Evolutionary conservation across 129 eudicot genomes (phyloP).

Genomic region (Calendula officinalis): DNA sequence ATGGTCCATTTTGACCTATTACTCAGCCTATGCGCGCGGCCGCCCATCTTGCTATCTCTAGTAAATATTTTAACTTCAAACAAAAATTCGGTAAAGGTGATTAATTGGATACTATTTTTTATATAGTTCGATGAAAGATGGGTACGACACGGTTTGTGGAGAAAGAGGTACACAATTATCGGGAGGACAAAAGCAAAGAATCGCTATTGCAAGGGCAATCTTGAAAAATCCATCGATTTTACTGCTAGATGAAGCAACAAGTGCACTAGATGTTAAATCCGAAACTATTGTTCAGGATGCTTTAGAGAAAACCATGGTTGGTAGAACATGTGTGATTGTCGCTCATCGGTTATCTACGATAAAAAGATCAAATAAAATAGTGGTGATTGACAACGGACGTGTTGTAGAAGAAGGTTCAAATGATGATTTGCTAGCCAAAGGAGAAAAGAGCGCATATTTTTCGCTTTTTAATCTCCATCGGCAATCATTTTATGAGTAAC

Average conservation of each 20-base stretch:
- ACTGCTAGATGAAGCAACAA: slow-evolving; percentile 52
- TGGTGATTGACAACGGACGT: slow-evolving; percentile 58
- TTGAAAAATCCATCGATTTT: slow-evolving; percentile 48
- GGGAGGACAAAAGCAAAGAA: slow-evolving; percentile 62
- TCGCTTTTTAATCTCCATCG: slow-evolving; percentile 37
- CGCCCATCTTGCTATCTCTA: background rate
- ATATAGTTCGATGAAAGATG: slow-evolving; percentile 45
- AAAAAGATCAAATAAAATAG: slow-evolving; percentile 45
- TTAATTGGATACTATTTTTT: slow-evolving; percentile 38
- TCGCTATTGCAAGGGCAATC: slow-evolving; percentile 57
- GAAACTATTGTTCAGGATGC: slow-evolving; percentile 45
- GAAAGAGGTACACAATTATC: slow-evolving; percentile 58
- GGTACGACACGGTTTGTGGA: slow-evolving; percentile 53
- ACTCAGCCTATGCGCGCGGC: no score
- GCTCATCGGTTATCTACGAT: slow-evolving; percentile 50
- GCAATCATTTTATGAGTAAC: slow-evolving; percentile 18
- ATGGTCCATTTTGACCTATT: background rate
- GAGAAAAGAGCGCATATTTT: slow-evolving; percentile 38
- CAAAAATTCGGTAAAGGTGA: slow-evolving; percentile 18
- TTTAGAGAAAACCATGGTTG: slow-evolving; percentile 36
- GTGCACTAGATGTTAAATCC: slow-evolving; percentile 46
- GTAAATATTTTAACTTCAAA: background rate
- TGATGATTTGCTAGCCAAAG: slow-evolving; percentile 35
- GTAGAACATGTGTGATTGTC: slow-evolving; percentile 41
- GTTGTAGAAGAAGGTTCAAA: slow-evolving; percentile 69